These are phyloP conservation scores for Lipomyces yamadae DNA, from an alignment of 805 yeast genomes.

Conservation along the genomic window DNA sequence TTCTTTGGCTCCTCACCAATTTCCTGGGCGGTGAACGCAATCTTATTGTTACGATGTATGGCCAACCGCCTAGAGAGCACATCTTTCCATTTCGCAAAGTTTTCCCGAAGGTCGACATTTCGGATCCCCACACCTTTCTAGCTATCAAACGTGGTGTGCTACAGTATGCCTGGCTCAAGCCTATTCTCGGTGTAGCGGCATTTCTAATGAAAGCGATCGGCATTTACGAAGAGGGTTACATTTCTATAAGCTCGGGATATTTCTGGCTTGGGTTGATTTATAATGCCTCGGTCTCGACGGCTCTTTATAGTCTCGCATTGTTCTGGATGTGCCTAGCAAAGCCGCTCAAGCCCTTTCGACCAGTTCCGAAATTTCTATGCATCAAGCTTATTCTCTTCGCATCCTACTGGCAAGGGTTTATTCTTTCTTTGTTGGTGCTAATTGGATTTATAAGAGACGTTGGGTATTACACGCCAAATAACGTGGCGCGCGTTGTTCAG, in stretches of 20 bases:
- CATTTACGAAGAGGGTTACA: constrained; percentile 56
- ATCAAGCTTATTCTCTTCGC: constrained; percentile 94
- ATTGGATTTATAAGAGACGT: constrained; percentile 45
- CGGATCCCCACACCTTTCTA: constrained; percentile 82
- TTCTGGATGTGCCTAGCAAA: constrained; percentile 90
- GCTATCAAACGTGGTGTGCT: constrained; percentile 80
- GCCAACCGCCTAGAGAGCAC: constrained; percentile 72
- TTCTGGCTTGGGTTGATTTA: constrained; percentile 72
- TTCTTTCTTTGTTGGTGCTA: constrained; percentile 51
- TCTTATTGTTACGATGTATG: constrained; percentile 72
- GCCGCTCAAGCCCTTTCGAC: constrained; percentile 79
- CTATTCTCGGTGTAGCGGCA: constrained; percentile 68
- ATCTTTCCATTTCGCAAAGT: constrained; percentile 56
- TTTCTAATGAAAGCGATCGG: constrained; percentile 55
- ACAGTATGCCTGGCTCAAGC: constrained; percentile 96
- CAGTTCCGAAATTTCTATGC: constrained; percentile 84
- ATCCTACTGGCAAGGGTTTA: constrained; percentile 94
- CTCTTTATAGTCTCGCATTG: constrained; percentile 81
- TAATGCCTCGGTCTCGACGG: constrained; percentile 77
- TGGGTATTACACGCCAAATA: constrained; percentile 44
- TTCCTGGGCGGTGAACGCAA: constrained; percentile 91
- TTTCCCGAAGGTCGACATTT: constrained; percentile 69
- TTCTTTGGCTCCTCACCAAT: constrained; percentile 78
- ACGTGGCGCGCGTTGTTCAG: constrained; percentile 65
- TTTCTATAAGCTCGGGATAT: constrained; percentile 56